Evolutionary conservation across 1,139 yeast species (phyloP).

Genomic region (Nakaseomyces nivariensis): DNA sequence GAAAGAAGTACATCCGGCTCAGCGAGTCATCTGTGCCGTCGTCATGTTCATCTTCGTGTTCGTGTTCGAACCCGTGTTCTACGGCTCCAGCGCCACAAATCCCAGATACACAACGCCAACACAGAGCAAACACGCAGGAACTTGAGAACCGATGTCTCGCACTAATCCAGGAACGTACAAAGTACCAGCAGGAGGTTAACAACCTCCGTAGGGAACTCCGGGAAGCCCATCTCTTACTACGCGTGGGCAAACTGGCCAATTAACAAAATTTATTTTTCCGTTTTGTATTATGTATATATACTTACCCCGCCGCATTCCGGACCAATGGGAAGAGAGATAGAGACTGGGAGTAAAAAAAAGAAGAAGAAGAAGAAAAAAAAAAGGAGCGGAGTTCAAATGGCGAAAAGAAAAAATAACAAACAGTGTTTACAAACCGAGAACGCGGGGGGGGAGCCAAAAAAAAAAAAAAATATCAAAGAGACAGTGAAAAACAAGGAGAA

Average conservation of each 20-base stretch:
- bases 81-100: too few relatives aligned
- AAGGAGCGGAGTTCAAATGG: not conserved
- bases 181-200: not conserved
- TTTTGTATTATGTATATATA: too few relatives aligned
- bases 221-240: not conserved
- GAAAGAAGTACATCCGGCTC: not conserved
- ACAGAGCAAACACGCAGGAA: not conserved
- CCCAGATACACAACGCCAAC: too few relatives aligned
- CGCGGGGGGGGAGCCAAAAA: not conserved
- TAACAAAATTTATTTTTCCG: not conserved
- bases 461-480: too few relatives aligned
- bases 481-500: not conserved
- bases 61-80: not conserved
- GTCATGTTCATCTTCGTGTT: not conserved
- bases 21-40: not conserved
- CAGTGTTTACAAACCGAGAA: not conserved
- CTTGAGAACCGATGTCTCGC: not conserved
- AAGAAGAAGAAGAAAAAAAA: not conserved
- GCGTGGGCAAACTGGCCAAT: not conserved
- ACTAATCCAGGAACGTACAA: not conserved
- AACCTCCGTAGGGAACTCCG: slow-evolving; percentile 1
- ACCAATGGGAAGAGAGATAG: not conserved
- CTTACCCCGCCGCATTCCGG: not conserved
- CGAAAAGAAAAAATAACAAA: not conserved
- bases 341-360: too few relatives aligned